Percentiles rank a stretch among this genome's conserved stretches.
phyloP scores from a whole-genome alignment of 208 protist species.

The Tritrichomonas foetus region DNA sequence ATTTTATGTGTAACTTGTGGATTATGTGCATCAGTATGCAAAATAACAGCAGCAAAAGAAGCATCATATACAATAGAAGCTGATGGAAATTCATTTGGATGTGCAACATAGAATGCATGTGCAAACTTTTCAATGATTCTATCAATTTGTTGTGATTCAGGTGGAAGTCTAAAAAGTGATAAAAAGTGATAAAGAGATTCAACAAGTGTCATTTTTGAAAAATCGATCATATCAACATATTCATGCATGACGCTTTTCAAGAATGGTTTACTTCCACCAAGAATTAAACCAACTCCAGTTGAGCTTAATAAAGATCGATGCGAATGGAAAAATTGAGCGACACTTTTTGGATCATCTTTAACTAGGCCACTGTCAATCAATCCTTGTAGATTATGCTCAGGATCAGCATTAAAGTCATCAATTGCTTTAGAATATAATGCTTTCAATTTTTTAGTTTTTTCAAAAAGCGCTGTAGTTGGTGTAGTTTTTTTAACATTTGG shows the following conservation, averaged over 20 bases:
- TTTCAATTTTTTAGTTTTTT: neutral
- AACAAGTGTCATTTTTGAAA: neutral
- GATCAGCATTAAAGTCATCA: neutral
- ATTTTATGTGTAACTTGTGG: neutral
- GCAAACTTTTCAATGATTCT: slow-evolving; percentile 21
- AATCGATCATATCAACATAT: neutral
- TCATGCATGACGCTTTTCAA: neutral
- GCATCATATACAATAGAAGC: neutral
- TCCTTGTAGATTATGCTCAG: neutral
- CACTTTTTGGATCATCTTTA: neutral
- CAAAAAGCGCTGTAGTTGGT: neutral
- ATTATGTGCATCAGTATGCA: slow-evolving; percentile 13
- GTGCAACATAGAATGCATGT: neutral
- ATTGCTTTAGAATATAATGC: neutral
- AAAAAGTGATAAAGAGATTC: neutral
- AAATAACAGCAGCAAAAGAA: neutral
- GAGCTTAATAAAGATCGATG: neutral
- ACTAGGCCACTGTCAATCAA: neutral
- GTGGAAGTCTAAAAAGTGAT: neutral
- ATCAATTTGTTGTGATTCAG: slow-evolving; percentile 17
- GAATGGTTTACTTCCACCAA: neutral
- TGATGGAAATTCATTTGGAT: neutral
- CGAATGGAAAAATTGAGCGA: neutral
- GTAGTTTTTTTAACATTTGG: neutral
- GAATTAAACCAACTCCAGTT: neutral